Evolutionary conservation across 2,329 filamentous ascomycete species (phyloP).

Genomic region (Diaporthe australafricana): DNA sequence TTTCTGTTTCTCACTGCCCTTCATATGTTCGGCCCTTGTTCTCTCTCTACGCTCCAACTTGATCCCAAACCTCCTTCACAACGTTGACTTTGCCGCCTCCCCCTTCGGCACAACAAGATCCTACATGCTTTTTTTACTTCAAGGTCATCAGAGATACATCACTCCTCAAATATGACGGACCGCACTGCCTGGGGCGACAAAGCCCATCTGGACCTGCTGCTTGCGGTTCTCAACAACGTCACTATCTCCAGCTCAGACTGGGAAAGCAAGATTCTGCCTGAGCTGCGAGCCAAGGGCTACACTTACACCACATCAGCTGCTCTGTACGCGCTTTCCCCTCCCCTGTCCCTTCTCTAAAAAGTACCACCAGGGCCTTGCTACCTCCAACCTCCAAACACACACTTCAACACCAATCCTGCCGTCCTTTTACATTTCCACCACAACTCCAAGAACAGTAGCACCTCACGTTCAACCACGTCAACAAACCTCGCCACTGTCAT

Average conservation of each 20-base stretch:
- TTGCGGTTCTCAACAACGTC: constrained; percentile 48
- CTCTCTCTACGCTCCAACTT: not conserved
- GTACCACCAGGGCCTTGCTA: not conserved
- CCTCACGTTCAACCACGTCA: not conserved
- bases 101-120: constrained; percentile 27
- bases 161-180: constrained; percentile 6
- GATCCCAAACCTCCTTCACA: not conserved
- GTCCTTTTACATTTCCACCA: constrained; percentile 7
- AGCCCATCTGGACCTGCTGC: constrained; percentile 47
- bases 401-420: not conserved
- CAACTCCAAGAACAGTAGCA: constrained; percentile 25
- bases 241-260: constrained; percentile 39
- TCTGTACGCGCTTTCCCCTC: constrained; percentile 47
- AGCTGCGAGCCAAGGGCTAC: constrained; percentile 49
- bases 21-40: not conserved
- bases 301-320: constrained; percentile 54
- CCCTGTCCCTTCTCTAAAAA: not conserved
- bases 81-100: not conserved
- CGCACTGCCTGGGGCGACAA: constrained; percentile 28
- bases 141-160: not conserved
- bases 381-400: not conserved
- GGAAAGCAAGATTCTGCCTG: constrained; percentile 39
- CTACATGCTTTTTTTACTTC: constrained; percentile 28
- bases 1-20: not conserved
- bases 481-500: not conserved